Evolutionary conservation across 2,329 filamentous ascomycete genomes (phyloP).

Genomic region (Tolypocladium ophioglossoides): DNA sequence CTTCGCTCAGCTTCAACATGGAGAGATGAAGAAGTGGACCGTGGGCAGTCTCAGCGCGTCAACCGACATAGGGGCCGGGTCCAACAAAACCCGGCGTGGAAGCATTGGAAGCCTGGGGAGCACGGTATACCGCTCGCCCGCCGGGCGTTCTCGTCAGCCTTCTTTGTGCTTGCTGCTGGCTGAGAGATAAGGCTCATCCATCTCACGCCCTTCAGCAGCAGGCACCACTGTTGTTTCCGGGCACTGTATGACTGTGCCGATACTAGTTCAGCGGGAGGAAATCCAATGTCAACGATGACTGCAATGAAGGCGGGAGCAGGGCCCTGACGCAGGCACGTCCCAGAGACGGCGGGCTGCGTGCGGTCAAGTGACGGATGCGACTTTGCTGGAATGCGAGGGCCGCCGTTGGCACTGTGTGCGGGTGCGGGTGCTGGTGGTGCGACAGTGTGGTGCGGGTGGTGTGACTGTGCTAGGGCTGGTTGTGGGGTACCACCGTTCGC

Average conservation of each 20-base stretch:
- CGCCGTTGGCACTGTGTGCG: not conserved
- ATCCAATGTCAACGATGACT: not conserved
- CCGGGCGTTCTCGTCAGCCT: not conserved
- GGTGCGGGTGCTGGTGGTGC: not conserved
- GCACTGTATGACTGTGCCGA: not conserved
- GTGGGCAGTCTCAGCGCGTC: not conserved
- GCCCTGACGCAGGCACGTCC: not conserved
- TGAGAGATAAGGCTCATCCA: not conserved
- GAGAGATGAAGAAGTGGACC: not conserved
- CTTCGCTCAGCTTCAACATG: not conserved
- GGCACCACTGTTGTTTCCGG: too few relatives aligned
- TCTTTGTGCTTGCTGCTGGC: not conserved
- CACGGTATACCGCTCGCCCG: not conserved
- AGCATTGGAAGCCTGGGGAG: not conserved
- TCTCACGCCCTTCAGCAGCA: not conserved
- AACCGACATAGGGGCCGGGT: not conserved
- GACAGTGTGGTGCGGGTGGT: not conserved
- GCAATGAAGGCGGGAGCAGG: not conserved
- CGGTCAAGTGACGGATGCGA: constrained; percentile 1
- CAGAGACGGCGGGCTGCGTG: not conserved
- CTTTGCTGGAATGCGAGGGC: not conserved
- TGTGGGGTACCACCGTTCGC: not conserved
- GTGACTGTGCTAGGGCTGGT: not conserved
- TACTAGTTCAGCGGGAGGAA: not conserved
- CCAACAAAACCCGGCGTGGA: not conserved